Conservation (phyloP, 1,284 basidiomycete genomes). For the Tremellales sp. region DNA sequence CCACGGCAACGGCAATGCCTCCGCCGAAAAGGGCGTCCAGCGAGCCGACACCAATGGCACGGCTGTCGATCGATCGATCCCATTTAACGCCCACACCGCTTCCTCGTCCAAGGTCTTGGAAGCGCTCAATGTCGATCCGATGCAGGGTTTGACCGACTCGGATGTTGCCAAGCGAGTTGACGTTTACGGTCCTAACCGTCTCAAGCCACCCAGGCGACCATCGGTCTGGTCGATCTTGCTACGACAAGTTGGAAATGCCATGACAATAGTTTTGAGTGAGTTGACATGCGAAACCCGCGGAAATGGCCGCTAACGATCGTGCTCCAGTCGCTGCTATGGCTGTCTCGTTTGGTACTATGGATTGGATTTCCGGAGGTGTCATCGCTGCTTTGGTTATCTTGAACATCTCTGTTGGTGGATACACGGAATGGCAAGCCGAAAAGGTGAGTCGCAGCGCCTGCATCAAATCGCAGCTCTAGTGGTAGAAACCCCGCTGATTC, state of each 20-base stretch:
- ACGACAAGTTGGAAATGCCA: constrained; percentile 48
- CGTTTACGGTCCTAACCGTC: constrained; percentile 47
- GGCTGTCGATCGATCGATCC: constrained; percentile 24
- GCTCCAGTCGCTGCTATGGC: constrained; percentile 59
- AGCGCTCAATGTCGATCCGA: constrained; percentile 34
- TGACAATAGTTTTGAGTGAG: constrained; percentile 46
- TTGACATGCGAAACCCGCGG: constrained; percentile 1
- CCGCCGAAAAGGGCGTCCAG: constrained; percentile 2
- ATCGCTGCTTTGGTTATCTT: constrained; percentile 61
- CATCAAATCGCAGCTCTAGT: no score
- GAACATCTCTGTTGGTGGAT: constrained; percentile 52
- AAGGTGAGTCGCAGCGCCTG: constrained; percentile 24
- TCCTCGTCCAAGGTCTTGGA: constrained; percentile 36
- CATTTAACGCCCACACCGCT: constrained; percentile 40
- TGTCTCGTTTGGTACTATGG: constrained; percentile 61
- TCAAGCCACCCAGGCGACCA: constrained; percentile 46
- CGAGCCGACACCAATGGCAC: constrained; percentile 17
- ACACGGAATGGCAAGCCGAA: constrained; percentile 51
- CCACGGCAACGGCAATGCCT: not conserved
- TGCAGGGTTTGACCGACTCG: constrained; percentile 33
- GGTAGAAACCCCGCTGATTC: not conserved
- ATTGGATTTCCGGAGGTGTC: constrained; percentile 63
- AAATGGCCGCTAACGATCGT: not conserved
- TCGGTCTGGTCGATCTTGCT: constrained; percentile 31
- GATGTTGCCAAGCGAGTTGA: constrained; percentile 32